Conservation (phyloP, 306 rosid species). For the Dicorynia guianensis region DNA sequence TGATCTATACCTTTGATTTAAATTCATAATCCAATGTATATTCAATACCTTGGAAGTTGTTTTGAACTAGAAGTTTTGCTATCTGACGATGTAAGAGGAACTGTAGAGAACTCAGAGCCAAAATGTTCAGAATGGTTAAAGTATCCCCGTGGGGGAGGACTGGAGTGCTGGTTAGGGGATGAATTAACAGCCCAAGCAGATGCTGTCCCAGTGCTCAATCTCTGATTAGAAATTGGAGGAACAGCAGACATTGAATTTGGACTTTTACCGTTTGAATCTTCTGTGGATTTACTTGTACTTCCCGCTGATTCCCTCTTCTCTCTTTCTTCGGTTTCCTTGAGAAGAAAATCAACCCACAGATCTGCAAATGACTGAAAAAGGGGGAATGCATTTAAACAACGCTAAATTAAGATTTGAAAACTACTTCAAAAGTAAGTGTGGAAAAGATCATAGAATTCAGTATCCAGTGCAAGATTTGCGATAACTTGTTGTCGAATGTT, state of each 20-base stretch:
- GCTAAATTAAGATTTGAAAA: conserved; percentile 11
- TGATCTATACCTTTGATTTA: conserved; percentile 69
- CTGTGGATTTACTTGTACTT: conserved; percentile 48
- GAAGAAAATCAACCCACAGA: conserved; percentile 98
- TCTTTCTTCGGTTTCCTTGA: conserved; percentile 88
- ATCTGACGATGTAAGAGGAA: conserved; percentile 83
- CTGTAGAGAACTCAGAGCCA: conserved; percentile 86
- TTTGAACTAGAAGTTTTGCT: conserved; percentile 54
- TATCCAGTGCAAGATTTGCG: conserved; percentile 5
- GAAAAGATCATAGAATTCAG: neutral
- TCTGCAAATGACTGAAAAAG: conserved; percentile 94
- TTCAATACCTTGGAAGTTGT: conserved; percentile 64
- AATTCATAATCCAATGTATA: conserved; percentile 53
- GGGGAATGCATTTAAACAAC: conserved; percentile 30
- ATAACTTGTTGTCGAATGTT: neutral
- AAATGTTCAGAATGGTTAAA: conserved; percentile 61
- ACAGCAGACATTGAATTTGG: conserved; percentile 27
- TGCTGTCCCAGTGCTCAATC: conserved; percentile 47
- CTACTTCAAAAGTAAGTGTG: neutral
- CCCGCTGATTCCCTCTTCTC: conserved; percentile 72
- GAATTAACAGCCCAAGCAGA: conserved; percentile 44
- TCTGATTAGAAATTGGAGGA: conserved; percentile 42
- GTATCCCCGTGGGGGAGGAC: conserved; percentile 51
- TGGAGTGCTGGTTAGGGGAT: conserved; percentile 49
- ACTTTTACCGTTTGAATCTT: conserved; percentile 50